Conservation (phyloP, 2,329 filamentous ascomycete species). For the Aspergillus carbonarius region DNA sequence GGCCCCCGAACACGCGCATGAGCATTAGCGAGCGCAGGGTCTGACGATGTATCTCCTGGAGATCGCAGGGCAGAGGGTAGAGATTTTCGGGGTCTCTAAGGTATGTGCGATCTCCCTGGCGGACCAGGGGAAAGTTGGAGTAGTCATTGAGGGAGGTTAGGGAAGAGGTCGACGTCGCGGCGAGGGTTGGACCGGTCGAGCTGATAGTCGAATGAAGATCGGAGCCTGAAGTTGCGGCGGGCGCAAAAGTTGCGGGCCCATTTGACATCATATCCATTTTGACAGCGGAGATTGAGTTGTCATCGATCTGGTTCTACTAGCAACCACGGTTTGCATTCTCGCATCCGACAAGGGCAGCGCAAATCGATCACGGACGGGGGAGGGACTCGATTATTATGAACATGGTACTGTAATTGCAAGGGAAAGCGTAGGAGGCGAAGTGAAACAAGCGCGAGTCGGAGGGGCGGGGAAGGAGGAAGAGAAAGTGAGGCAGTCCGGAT, state of each 20-base stretch:
- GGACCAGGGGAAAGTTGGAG: conserved; percentile 59
- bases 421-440: conserved; percentile 6
- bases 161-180: conserved; percentile 38
- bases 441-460: not conserved
- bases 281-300: conserved; percentile 12
- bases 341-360: conserved; percentile 4
- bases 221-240: conserved; percentile 31
- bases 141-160: conserved; percentile 39
- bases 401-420: conserved; percentile 14
- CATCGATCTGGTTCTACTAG: conserved; percentile 18
- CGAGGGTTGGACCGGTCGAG: conserved; percentile 29
- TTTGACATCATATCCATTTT: conserved; percentile 34
- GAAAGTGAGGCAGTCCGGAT: not conserved
- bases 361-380: conserved; percentile 4
- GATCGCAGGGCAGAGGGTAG: conserved; percentile 87
- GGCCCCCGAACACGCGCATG: conserved; percentile 76
- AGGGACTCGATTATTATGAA: conserved; percentile 4
- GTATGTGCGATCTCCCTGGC: conserved; percentile 79
- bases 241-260: conserved; percentile 26
- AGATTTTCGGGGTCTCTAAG: conserved; percentile 68
- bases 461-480: not conserved
- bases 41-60: conserved; percentile 83
- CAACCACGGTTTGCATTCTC: conserved; percentile 28
- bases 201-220: conserved; percentile 36
- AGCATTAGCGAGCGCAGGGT: conserved; percentile 78